Evolutionary conservation across 805 yeast species (phyloP), one percentile per base, ranked within the genome.

Genomic region (Metschnikowia sp.): DNA sequence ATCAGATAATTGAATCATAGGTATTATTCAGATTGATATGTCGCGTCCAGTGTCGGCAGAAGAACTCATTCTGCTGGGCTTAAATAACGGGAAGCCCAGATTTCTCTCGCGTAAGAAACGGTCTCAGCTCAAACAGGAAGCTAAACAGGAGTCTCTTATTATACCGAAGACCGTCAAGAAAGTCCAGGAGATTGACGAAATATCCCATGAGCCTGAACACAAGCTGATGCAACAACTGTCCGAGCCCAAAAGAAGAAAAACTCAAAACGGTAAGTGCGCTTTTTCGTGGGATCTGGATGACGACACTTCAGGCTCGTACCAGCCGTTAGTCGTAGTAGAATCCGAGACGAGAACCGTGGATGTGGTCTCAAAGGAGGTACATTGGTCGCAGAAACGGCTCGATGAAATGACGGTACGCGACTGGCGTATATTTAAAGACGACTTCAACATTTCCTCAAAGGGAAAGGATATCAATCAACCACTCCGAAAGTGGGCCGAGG

Each of bases 361-460:
- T 36, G 35, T 50, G 35, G 55, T 53, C 39, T 34, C 39, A 65
- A 64, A 26, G 51, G 60, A 50, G 18, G 58, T 45, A 54, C 83
- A 76, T 47, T 94, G 98, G 98, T 66, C 81, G 0, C 74, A 81
- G 36, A 94, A 92, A 58, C 62, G 77, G 0, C 64, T 82, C 2
- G 64, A 64, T 0, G 74, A 78, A 36, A 90, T 92, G 98, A 78
- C 79, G 0, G 70, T 75, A 0, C 73, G 97, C 52, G 98, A 94
- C 63, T 92, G 98, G 98, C 75, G 96, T 48, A 84, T 89, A 32
- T 72, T 92, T 63, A 78, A 77, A 53, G 95, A 88, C 56, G 96
- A 91, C 54, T 87, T 71, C 61, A 78, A 78, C 54, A 88, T 92
- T 19, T 68, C 74, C 1, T 70, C 80, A 0, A 82, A 78, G 53